These are phyloP conservation scores for Blastomyces percursus DNA, from an alignment of 2,329 filamentous ascomycete species.

Conservation along the genomic window DNA sequence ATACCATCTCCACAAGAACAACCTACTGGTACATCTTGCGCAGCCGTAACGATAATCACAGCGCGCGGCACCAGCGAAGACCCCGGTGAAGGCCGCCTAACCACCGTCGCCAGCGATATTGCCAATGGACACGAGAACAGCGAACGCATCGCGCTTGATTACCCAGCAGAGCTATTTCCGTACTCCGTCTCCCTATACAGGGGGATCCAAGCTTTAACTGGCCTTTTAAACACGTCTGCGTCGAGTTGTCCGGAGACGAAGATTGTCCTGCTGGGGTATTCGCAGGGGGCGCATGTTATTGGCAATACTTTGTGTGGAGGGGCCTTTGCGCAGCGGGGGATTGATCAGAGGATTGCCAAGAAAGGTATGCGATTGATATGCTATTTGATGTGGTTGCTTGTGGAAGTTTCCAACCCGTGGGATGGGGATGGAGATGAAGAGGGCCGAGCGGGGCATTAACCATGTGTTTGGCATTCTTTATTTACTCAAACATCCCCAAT, in stretches of 20 bases:
- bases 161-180: conserved; percentile 17
- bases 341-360: conserved; percentile 10
- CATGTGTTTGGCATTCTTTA: background rate
- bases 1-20: background rate
- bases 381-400: background rate
- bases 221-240: conserved; percentile 12
- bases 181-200: conserved; percentile 16
- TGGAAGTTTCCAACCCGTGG: too few relatives aligned
- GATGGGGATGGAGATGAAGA: background rate
- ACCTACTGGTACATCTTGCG: background rate
- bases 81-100: conserved; percentile 13
- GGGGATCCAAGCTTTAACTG: conserved; percentile 15
- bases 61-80: conserved; percentile 14
- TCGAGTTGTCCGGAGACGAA: conserved; percentile 19
- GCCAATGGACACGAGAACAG: conserved; percentile 2
- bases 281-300: conserved; percentile 23
- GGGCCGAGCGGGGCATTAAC: too few relatives aligned
- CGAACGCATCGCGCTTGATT: conserved; percentile 12
- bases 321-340: conserved; percentile 7
- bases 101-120: conserved; percentile 6
- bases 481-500: background rate
- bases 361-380: conserved; percentile 13
- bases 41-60: conserved; percentile 13
- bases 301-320: conserved; percentile 23
- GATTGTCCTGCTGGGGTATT: conserved; percentile 24